Conservation (phyloP, 1,284 basidiomycete species). For the Trametes sp. region DNA sequence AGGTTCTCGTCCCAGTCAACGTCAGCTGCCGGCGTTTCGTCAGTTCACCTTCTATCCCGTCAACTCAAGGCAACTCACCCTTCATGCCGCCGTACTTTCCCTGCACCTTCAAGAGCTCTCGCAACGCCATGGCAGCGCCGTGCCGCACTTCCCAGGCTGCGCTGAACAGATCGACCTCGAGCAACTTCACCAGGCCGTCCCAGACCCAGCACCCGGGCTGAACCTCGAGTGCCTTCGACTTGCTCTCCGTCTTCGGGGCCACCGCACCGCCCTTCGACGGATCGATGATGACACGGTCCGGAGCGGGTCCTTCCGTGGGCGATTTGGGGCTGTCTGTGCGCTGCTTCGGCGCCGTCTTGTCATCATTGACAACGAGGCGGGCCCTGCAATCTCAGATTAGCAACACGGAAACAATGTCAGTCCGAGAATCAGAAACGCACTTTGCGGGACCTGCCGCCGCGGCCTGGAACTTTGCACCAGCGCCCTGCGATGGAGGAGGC, state of each 20-base stretch:
- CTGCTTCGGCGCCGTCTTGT: slow-evolving; percentile 45
- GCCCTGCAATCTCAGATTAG: slow-evolving; percentile 53
- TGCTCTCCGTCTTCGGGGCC: slow-evolving; percentile 74
- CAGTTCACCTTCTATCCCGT: not conserved
- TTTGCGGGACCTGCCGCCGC: slow-evolving; percentile 66
- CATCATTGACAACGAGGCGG: slow-evolving; percentile 69
- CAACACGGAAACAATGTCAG: not conserved
- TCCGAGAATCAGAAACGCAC: no score
- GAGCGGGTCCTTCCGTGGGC: slow-evolving; percentile 48
- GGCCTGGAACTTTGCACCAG: slow-evolving; percentile 62
- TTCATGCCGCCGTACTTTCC: slow-evolving; percentile 86
- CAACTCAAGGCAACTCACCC: slow-evolving; percentile 49
- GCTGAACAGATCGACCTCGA: slow-evolving; percentile 89
- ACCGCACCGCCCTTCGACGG: slow-evolving; percentile 84
- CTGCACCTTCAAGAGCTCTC: slow-evolving; percentile 89
- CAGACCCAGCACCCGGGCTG: slow-evolving; percentile 87
- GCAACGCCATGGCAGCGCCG: slow-evolving; percentile 91
- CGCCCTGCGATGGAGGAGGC: slow-evolving; percentile 67
- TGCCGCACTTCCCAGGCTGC: slow-evolving; percentile 95
- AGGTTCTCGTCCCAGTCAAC: slow-evolving; percentile 62
- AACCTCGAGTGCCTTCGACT: slow-evolving; percentile 78
- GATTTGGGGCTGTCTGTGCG: slow-evolving; percentile 64
- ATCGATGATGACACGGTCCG: slow-evolving; percentile 73
- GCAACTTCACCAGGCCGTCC: slow-evolving; percentile 83
- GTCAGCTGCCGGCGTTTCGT: slow-evolving; percentile 26